Evolutionary conservation across 2,329 filamentous ascomycete species (phyloP).

Genomic region (Phaeosphaeria sp.): DNA sequence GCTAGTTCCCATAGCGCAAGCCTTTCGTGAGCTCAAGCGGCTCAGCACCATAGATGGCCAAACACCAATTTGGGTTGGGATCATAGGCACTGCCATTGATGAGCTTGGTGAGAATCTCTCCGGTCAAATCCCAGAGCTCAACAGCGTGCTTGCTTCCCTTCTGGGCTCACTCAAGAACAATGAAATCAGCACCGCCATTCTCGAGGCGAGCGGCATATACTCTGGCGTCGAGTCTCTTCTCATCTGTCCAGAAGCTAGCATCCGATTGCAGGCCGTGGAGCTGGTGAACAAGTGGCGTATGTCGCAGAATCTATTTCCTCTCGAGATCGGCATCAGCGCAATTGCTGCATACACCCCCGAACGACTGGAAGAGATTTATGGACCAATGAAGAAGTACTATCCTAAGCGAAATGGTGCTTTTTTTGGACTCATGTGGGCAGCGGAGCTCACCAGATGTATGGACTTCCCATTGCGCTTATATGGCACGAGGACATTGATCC

Average conservation of each 20-base stretch:
- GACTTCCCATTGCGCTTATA: neutral
- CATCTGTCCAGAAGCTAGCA: neutral
- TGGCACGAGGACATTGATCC: neutral
- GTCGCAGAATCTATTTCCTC: neutral
- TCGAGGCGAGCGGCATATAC: neutral
- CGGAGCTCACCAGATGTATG: neutral
- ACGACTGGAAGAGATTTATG: neutral
- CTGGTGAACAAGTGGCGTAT: neutral
- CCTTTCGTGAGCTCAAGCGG: neutral
- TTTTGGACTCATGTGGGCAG: neutral
- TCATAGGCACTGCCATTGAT: neutral
- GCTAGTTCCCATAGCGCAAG: neutral
- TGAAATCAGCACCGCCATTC: neutral
- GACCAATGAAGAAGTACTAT: too few species aligned
- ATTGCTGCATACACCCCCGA: neutral
- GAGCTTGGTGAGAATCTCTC: too few species aligned
- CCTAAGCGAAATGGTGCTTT: neutral
- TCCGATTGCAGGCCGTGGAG: neutral
- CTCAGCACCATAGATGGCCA: neutral
- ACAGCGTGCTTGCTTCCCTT: too few species aligned
- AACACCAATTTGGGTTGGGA: neutral
- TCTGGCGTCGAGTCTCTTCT: neutral
- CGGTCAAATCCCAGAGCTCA: too few species aligned
- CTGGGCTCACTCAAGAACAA: too few species aligned
- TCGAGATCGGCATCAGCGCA: neutral